Conservation (phyloP, 805 yeast species). For the Candida ascalaphidarum region DNA sequence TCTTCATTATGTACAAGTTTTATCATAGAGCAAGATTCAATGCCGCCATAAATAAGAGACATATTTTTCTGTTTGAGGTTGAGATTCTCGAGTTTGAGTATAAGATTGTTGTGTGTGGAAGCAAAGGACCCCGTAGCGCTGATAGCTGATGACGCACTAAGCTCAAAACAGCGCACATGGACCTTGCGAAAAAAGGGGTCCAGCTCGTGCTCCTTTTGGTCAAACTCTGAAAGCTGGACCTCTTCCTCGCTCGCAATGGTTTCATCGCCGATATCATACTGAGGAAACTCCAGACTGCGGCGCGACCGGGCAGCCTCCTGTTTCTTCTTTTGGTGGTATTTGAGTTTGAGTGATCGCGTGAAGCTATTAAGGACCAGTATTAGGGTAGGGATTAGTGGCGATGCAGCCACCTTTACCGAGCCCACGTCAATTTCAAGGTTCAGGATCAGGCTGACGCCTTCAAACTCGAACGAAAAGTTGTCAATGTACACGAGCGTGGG, state of each 20-base stretch:
- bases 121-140: conserved; percentile 31
- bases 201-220: conserved; percentile 8
- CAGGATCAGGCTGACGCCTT: conserved; percentile 31
- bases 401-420: conserved; percentile 31
- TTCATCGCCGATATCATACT: conserved; percentile 9
- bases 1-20: too few relatives aligned
- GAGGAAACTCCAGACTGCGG: conserved; percentile 13
- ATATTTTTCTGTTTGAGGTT: conserved; percentile 36
- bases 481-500: conserved; percentile 25
- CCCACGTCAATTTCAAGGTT: conserved; percentile 33
- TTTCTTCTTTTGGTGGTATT: conserved; percentile 19
- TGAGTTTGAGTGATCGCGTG: conserved; percentile 24
- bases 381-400: conserved; percentile 34
- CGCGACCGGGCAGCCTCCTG: conserved; percentile 2
- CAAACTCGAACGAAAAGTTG: conserved; percentile 33
- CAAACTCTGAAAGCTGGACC: conserved; percentile 4
- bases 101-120: conserved; percentile 18
- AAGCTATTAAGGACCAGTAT: conserved; percentile 29
- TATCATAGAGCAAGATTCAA: conserved; percentile 23
- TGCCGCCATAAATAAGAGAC: conserved; percentile 38
- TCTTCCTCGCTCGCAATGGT: conserved; percentile 3
- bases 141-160: conserved; percentile 43
- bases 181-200: conserved; percentile 31
- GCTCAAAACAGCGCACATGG: conserved; percentile 22
- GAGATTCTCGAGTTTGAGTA: conserved; percentile 15